Base-by-base conservation (phyloP, 1,139 yeast genomes). In the Nakaseomyces uthaithaninus region DNA sequence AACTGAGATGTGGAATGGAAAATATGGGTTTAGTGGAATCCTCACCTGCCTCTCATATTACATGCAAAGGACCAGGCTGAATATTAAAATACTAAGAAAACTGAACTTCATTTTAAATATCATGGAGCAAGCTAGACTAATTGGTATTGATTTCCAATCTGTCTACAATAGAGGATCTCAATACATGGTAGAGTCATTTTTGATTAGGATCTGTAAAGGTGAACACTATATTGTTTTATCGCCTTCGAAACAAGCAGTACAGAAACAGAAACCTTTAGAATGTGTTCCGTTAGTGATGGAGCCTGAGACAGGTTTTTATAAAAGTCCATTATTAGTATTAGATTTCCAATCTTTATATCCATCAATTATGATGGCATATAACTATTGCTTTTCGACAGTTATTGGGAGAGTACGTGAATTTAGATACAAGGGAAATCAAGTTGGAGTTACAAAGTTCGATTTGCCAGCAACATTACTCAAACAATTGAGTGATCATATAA, bases 271-370 rank as follows among this genome's bases (percentile, higher is more conserved):
- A 51, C 83, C 97, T 0, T 64, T 91, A 36, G 95, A 87, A 53
- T 82, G 87, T 48, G 75, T 91, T 7, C 95, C 98, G 0, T 66
- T 91, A 42, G 85, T 91, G 3, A 76, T 91, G 87, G 98, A 91
- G 55, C 98, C 98, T 0, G 75, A 75, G 31, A 77, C 95, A 4
- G 77, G 76, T 31, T 84, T 80, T 51, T 91, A 87, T 60, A 86
- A 85, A 45, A 82, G 93, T 38, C 98, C 98, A 0, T 67, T 91
- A 37, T 72, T 89, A 10, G 97, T 91, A 0, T 64, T 91, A 22
- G 98, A 91, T 59, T 91, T 91, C 54, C 96, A 91, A 54, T 86
- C 97, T 0, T 68, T 91, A 42, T 91, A 91, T 54, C 98, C 98
- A 0, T 87, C 97, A 0, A 73, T 91, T 14, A 75, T 91, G 60